Percentiles rank a stretch among this genome's conserved stretches.
phyloP scores from a whole-genome alignment of 768 basidiomycete species.

The Lyophyllum decastes region DNA sequence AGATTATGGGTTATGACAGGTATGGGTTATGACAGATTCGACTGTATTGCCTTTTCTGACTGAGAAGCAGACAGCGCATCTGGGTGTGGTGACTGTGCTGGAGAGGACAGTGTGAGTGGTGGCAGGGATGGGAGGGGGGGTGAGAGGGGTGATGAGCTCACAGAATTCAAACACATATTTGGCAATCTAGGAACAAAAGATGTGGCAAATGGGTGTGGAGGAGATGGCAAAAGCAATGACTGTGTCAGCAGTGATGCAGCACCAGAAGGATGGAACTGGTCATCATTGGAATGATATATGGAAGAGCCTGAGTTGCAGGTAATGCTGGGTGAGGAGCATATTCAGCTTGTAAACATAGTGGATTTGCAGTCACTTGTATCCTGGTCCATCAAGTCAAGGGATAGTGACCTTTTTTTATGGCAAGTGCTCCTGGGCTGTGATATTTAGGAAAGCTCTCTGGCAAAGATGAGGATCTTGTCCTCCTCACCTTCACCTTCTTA shows the following conservation, averaged over 20 bases:
- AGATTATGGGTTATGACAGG: too few species aligned
- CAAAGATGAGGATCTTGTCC: conserved; percentile 60
- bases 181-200: conserved; percentile 34
- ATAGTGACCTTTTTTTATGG: conserved; percentile 44
- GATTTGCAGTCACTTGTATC: conserved; percentile 18
- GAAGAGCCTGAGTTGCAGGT: conserved; percentile 28
- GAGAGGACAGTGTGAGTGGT: conserved; percentile 16
- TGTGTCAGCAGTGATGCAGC: conserved; percentile 5
- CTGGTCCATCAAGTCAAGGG: conserved; percentile 44
- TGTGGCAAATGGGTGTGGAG: conserved; percentile 13
- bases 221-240: conserved; percentile 3
- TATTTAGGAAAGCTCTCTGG: conserved; percentile 34
- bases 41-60: conserved; percentile 62
- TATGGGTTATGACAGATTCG: too few species aligned
- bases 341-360: conserved; percentile 18
- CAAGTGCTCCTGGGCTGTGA: conserved; percentile 13
- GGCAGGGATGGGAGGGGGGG: conserved; percentile 28
- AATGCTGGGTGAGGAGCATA: conserved; percentile 31
- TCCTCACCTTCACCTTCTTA: conserved; percentile 44
- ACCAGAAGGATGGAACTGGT: conserved; percentile 25
- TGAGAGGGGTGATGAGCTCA: conserved; percentile 41
- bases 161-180: conserved; percentile 34
- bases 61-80: conserved; percentile 38
- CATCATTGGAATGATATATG: conserved; percentile 35
- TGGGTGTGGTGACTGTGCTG: conserved; percentile 1